Base-by-base conservation (phyloP, 2,329 filamentous ascomycete species). In the Amauroascus verrucosus region DNA sequence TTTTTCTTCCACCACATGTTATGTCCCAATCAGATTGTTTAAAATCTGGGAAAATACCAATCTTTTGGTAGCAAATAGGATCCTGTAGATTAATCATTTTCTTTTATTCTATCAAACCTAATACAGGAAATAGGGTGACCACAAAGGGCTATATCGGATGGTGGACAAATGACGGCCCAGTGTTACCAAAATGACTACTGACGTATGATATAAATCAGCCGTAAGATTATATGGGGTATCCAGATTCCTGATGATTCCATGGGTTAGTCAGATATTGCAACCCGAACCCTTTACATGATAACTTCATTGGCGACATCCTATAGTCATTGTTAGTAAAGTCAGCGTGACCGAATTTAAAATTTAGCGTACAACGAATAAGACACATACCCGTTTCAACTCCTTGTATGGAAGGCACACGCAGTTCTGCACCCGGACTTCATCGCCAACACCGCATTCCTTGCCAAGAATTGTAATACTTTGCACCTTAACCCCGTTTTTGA, bases 401-500 rank as follows among this genome's bases (percentile, higher is more conserved):
- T 98, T 98, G 73, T 90, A 95, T 8, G 93, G 93, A 75, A 98
- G 73, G 74, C 93, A 97, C 56, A 98, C 84, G 69, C 93, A 98
- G 75, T 98, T 97, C 75, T 97, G 91, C 62, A 98, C 89, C 58
- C 89, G 82, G 9, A 97, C 84, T 72, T 97, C 93, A 64, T 98
- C 93, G 3, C 85, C 89, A 28, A 97, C 93, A 53, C 77, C 82
- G 65, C 91, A 97, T 71, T 98, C 93, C 77, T 97, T 96, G 67
- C 91, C 91, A 58, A 98, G 72, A 61, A 97, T 98, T 45, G 91
- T 97, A 67, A 97, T 93, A 70, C 88, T 95, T 77, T 97, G 93
- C 49, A 98, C 93, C 78, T 97, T 97, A 71, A 97, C 84, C 49
- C 93, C 93, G 65, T 96, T 95, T 81, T 96, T 97, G 71, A 97